Base-by-base conservation (phyloP, 192 early-diverging fungal genomes). In the Lunasporangiospora selenospora region DNA sequence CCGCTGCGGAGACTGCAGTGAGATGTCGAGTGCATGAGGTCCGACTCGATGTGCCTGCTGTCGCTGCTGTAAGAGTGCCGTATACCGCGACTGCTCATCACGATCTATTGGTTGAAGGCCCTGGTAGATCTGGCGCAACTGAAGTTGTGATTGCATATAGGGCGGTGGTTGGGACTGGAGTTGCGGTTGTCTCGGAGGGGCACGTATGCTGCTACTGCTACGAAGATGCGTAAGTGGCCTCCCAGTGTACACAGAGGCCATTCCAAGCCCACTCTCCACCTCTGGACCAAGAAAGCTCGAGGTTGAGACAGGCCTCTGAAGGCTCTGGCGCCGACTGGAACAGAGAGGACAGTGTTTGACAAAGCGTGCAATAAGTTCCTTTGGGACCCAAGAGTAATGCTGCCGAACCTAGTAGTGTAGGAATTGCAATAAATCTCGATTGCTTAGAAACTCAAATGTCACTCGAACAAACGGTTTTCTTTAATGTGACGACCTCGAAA, bases 331-430 rank as follows among this genome's bases (percentile, higher is more conserved):
- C 2, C 67, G 60, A 30, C 58, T 64, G 19, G 62, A 71, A 26
- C 75, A 77, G 18, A 77, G 55, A 15, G 75, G 66, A 37, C 75
- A 77, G 29, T 70, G 58, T 18, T 69, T 53, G 9, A 77, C 75
- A 58, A 77, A 77, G 4, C 75, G 67, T 0, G 75, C 75, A 47
- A 77, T 77, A 9, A 77, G 43, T 45, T 77, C 75, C 40, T 77
- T 77, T 6, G 75, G 75, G 0, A 77, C 70, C 75, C 75, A 77
- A 7, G 75, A 77, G 45, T 64, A 77, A 19, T 69, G 50, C 29
- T 50, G 62, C 18, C 75, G 45, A 4, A 77, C 75, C 75, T 77
- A n/a, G n/a, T n/a, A n/a, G n/a, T n/a, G n/a, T n/a, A n/a, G n/a
- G n/a, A n/a, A n/a, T n/a, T n/a, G n/a, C n/a, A n/a, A n/a, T n/a